These are phyloP conservation scores for Trametes cinnabarina DNA, from an alignment of 768 basidiomycete genomes.

Conservation along the genomic window DNA sequence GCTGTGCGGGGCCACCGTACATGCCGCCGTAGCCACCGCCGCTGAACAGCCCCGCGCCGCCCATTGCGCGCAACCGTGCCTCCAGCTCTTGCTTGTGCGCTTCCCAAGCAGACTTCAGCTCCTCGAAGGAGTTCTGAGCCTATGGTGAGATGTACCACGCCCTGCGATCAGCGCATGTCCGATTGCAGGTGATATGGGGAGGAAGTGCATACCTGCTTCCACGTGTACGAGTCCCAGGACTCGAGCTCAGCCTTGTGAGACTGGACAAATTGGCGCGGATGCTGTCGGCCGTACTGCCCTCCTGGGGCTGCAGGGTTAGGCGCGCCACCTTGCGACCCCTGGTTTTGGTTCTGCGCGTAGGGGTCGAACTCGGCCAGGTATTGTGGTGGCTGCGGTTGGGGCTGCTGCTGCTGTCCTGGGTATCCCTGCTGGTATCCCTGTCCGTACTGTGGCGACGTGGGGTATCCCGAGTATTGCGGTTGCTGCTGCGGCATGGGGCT, in stretches of 20 bases:
- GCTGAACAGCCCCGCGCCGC: constrained; percentile 41
- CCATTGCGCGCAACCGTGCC: constrained; percentile 42
- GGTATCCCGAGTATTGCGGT: constrained; percentile 31
- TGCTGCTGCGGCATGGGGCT: constrained; percentile 29
- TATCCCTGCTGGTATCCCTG: constrained; percentile 24
- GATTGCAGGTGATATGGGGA: background rate
- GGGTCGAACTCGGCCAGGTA: constrained; percentile 44
- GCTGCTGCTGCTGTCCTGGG: constrained; percentile 23
- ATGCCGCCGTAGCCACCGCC: constrained; percentile 28
- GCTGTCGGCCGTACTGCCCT: constrained; percentile 37
- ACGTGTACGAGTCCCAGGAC: constrained; percentile 64
- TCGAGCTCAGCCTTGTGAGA: constrained; percentile 67
- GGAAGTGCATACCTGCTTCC: constrained; percentile 53
- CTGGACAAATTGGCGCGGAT: constrained; percentile 70
- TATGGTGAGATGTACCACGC: constrained; percentile 9
- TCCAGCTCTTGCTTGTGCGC: constrained; percentile 55
- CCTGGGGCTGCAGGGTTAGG: background rate
- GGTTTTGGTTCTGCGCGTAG: constrained; percentile 24
- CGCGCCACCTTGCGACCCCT: background rate
- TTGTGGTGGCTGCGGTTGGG: constrained; percentile 26
- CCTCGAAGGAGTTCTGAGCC: constrained; percentile 57
- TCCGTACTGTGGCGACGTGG: constrained; percentile 23
- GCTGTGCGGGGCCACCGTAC: constrained; percentile 32
- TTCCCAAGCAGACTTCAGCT: constrained; percentile 66
- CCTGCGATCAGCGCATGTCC: background rate